Evolutionary conservation across 2,329 filamentous ascomycete species (phyloP), one percentile per base, ranked within the genome.

Genomic region (Penicillium sp.): DNA sequence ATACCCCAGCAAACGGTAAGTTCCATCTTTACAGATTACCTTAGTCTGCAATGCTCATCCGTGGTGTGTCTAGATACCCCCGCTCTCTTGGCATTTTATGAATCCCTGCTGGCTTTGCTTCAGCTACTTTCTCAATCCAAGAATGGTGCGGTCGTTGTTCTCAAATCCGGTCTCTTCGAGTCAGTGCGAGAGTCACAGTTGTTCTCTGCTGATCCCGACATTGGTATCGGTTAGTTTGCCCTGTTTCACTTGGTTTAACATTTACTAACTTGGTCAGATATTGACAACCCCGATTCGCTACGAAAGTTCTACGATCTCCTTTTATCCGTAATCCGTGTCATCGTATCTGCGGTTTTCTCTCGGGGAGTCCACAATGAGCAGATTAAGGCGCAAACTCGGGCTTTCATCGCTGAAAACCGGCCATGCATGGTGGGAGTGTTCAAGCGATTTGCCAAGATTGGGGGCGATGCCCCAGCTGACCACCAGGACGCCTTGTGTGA

Each of bases 171-270:
- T 58, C 82, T 99, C 5, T 93, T 99, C 77, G 84, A 87, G 43
- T 83, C 90, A 0, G 79, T 97, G 26, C 88, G 89, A 59, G 84
- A 88, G 53, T 96, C 92, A 1, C 85, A 86, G n/a, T 82, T 97
- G 22, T 99, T 97, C 72, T 81, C 86, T 8, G 89, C 89, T 12
- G 94, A 99, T 71, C 94, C 94, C 0, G 94, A 99, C 72, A 85
- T 99, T 52, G 92, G 95, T 57, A 85, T 92, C 55, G 82, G 83
- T 83, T 69, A 66, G 75, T 65, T 57, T 41, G 31, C 49, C 29
- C 52, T 47, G 15, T n/a, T 4, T 9, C n/a, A n/a, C 61, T 61
- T 35, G 47, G 15, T 2, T 35, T 22, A 15, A 26, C 9, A 11
- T 41, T 44, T 58, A 41, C 64, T 71, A 58, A 70, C 51, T 11